Conservation (phyloP, 2,329 filamentous ascomycete genomes). For the Ascochyta viciae-villosae region DNA sequence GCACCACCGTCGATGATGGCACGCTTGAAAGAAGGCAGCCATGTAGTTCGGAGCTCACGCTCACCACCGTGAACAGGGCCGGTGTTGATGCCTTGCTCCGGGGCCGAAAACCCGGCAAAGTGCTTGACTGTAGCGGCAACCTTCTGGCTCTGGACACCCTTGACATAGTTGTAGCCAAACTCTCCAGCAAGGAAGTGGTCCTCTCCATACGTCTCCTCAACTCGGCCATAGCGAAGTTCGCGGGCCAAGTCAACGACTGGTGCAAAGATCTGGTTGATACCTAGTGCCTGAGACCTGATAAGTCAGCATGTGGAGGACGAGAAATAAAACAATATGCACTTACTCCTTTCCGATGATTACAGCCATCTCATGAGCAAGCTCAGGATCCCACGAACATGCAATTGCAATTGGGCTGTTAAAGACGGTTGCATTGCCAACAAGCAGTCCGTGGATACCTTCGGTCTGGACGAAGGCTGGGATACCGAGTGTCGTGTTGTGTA, state of each 20-base stretch:
- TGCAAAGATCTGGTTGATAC: slow-evolving; percentile 76
- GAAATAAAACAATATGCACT: not conserved
- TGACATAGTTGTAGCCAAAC: slow-evolving; percentile 67
- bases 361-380: slow-evolving; percentile 71
- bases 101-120: slow-evolving; percentile 72
- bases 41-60: slow-evolving; percentile 62
- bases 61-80: slow-evolving; percentile 65
- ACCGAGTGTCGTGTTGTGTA: slow-evolving; percentile 69
- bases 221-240: slow-evolving; percentile 73
- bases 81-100: slow-evolving; percentile 76
- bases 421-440: slow-evolving; percentile 76
- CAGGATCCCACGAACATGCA: slow-evolving; percentile 73
- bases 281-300: slow-evolving; percentile 62
- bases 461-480: slow-evolving; percentile 78
- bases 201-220: slow-evolving; percentile 77
- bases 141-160: slow-evolving; percentile 68
- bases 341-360: slow-evolving; percentile 68
- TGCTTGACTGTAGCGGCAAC: slow-evolving; percentile 79
- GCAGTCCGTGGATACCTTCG: slow-evolving; percentile 76
- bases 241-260: slow-evolving; percentile 74
- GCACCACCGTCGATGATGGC: slow-evolving; percentile 74
- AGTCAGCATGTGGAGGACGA: not conserved
- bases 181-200: slow-evolving; percentile 73
- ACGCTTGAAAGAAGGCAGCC: slow-evolving; percentile 67
- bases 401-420: slow-evolving; percentile 80